phyloP scores from a whole-genome alignment of 176 grass and related monocot genomes.

The Musa acuminata region DNA sequence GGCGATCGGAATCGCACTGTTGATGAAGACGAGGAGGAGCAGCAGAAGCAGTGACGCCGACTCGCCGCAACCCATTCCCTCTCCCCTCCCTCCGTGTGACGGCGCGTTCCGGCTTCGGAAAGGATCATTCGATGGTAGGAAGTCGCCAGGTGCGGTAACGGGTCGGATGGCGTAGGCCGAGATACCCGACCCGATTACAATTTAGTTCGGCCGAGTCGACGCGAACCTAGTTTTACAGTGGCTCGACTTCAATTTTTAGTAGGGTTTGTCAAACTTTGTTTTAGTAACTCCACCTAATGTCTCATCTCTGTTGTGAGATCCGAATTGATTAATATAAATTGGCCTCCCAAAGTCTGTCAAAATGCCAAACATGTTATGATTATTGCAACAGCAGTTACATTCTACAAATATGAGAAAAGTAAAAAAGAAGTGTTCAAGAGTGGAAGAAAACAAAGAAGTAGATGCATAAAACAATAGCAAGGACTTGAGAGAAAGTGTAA shows the following conservation, averaged over 20 bases:
- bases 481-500: neutral
- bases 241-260: no score
- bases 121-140: neutral
- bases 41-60: neutral
- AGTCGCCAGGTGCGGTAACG: neutral
- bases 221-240: neutral
- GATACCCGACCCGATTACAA: neutral
- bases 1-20: neutral
- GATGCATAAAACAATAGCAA: neutral
- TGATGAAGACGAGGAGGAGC: neutral
- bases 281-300: conserved; percentile 62
- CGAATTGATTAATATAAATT: conserved; percentile 20
- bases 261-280: conserved; percentile 35
- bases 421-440: neutral
- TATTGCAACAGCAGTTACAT: no score
- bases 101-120: neutral
- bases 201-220: neutral
- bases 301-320: no score
- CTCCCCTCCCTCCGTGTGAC: neutral
- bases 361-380: neutral
- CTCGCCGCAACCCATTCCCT: neutral
- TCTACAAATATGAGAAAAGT: neutral
- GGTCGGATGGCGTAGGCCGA: neutral
- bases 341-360: conserved; percentile 64
- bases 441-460: neutral